Percentiles rank a stretch among this genome's conserved stretches.
These are phyloP conservation scores for Magnaporthales sp. DNA, from an alignment of 2,329 filamentous ascomycete species.

Conservation along the genomic window DNA sequence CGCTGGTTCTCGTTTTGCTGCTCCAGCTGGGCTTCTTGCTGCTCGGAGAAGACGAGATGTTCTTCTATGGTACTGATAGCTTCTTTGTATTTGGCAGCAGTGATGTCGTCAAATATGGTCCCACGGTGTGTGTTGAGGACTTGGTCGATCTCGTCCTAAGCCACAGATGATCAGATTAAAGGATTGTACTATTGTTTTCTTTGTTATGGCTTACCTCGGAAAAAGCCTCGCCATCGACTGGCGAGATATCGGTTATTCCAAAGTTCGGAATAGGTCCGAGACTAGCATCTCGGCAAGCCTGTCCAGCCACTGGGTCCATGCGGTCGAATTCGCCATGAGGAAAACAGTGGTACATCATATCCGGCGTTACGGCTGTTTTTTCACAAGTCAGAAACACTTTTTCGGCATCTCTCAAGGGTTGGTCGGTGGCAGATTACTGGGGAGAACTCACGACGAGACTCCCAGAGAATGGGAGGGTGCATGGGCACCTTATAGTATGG, in stretches of 20 bases:
- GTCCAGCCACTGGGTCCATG: slow-evolving; percentile 21
- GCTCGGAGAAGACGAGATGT: slow-evolving; percentile 1
- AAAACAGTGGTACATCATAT: slow-evolving; percentile 5
- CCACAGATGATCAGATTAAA: not conserved
- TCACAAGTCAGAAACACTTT: slow-evolving; percentile 6
- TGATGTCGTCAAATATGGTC: slow-evolving; percentile 4
- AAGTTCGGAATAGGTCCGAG: slow-evolving; percentile 11
- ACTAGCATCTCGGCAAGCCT: slow-evolving; percentile 12
- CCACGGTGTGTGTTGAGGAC: slow-evolving; percentile 10
- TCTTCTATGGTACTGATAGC: slow-evolving; percentile 5
- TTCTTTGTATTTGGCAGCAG: slow-evolving; percentile 5
- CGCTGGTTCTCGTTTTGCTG: slow-evolving; percentile 3
- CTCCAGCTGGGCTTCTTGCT: not conserved
- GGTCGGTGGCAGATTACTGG: not conserved
- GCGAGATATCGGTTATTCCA: not conserved
- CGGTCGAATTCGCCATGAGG: slow-evolving; percentile 19
- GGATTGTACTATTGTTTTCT: not conserved
- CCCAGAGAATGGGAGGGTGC: slow-evolving; percentile 7
- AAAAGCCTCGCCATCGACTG: slow-evolving; percentile 4
- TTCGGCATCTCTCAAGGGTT: not conserved
- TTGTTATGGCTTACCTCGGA: not conserved
- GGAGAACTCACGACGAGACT: slow-evolving; percentile 8
- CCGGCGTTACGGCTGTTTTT: slow-evolving; percentile 14
- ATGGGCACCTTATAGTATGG: slow-evolving; percentile 11
- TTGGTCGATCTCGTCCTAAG: slow-evolving; percentile 9